phyloP scores from a whole-genome alignment of 2,329 filamentous ascomycete genomes.

The Fusarium veterinarium region DNA sequence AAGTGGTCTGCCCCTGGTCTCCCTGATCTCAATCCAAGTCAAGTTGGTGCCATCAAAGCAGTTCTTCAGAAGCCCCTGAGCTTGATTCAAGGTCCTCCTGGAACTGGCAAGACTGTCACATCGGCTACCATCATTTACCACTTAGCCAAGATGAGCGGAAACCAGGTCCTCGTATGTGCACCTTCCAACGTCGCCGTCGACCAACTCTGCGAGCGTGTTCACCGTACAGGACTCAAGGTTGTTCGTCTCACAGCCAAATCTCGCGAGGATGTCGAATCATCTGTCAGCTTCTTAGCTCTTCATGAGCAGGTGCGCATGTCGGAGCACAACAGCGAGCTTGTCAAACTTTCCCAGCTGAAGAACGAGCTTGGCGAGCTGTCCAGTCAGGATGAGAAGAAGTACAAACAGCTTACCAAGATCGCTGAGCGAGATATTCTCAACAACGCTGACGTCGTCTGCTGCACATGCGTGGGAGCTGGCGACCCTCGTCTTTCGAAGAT shows the following conservation, averaged over 20 bases:
- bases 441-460: slow-evolving; percentile 98
- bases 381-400: slow-evolving; percentile 97
- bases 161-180: slow-evolving; percentile 94
- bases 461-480: slow-evolving; percentile 96
- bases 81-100: slow-evolving; percentile 95
- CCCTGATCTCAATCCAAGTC: slow-evolving; percentile 93
- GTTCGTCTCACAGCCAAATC: slow-evolving; percentile 99
- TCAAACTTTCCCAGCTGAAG: slow-evolving; percentile 94
- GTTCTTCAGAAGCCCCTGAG: slow-evolving; percentile 94
- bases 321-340: slow-evolving; percentile 92
- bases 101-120: slow-evolving; percentile 98
- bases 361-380: slow-evolving; percentile 90
- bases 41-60: slow-evolving; percentile 95
- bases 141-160: slow-evolving; percentile 92
- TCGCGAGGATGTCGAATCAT: slow-evolving; percentile 98
- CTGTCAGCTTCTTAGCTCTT: slow-evolving; percentile 92
- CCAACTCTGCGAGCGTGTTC: slow-evolving; percentile 96
- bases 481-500: slow-evolving; percentile 95
- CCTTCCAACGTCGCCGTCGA: slow-evolving; percentile 99
- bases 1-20: slow-evolving; percentile 96
- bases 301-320: slow-evolving; percentile 98
- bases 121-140: slow-evolving; percentile 99
- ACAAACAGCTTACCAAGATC: slow-evolving; percentile 92
- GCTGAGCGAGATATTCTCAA: slow-evolving; percentile 95
- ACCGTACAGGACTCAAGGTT: slow-evolving; percentile 93